These are phyloP conservation scores for Anastatica hierochuntica DNA, from an alignment of 345 rosid genomes.

Conservation along the genomic window DNA sequence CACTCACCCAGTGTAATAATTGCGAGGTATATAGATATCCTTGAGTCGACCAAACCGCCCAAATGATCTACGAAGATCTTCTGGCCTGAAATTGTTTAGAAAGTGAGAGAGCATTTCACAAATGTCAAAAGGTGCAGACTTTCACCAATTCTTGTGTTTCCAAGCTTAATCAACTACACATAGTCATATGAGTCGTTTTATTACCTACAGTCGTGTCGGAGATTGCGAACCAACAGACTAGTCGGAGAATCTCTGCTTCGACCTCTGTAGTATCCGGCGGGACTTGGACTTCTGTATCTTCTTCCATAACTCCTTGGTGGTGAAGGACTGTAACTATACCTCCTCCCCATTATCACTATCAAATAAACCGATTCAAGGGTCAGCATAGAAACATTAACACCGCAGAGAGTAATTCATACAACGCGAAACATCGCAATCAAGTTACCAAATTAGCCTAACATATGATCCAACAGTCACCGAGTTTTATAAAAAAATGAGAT, in stretches of 20 bases:
- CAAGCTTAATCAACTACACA: no score
- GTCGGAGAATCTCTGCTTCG: conserved; percentile 76
- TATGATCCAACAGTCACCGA: no score
- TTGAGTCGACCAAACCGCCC: conserved; percentile 74
- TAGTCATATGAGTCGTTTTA: not conserved
- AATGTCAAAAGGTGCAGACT: not conserved
- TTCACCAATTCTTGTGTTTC: no score
- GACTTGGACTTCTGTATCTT: conserved; percentile 62
- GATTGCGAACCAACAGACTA: conserved; percentile 90
- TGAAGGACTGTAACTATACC: conserved; percentile 83
- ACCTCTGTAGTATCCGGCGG: conserved; percentile 45
- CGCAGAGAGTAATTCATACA: no score
- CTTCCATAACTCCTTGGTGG: conserved; percentile 60
- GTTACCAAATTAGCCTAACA: no score
- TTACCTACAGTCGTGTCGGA: conserved; percentile 90
- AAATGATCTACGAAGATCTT: conserved; percentile 72
- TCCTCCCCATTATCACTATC: conserved; percentile 39
- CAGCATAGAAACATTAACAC: not conserved
- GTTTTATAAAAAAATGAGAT: no score
- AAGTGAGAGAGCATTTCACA: not conserved
- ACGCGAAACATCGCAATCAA: no score
- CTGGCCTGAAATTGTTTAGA: conserved; percentile 43
- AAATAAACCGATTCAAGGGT: not conserved
- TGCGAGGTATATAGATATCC: conserved; percentile 84
- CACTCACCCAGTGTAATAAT: conserved; percentile 78